Evolutionary conservation across 805 yeast genomes (phyloP), one percentile per base, ranked within the genome.

Genomic region (Ogataea pini): DNA sequence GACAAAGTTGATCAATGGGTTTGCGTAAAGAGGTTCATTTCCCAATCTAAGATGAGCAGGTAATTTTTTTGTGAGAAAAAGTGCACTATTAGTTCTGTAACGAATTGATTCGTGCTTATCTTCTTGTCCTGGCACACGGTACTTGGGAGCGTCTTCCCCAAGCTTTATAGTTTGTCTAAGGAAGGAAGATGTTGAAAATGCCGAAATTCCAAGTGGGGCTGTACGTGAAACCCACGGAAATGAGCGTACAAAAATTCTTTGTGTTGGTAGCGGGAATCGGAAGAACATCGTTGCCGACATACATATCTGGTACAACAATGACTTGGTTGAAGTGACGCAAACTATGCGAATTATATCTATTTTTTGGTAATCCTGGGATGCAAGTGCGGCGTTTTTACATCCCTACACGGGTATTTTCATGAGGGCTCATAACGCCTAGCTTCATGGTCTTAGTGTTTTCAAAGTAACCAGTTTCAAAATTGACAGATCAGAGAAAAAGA

Each of bases 1-100:
- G 2, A 85, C 80, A 48, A 83, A 82, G 40, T 78, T 76, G 7
- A 80, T 72, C 2, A 82, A 72, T 0, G 90, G 89, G 0, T 86
- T 80, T 42, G 73, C 78, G 57, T 86, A 86, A 20, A 86, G 56
- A 3, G 91, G 85, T 50, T 72, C 73, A 57, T 80, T 77, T 2
- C 86, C 80, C 5, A 82, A 67, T 44, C 89, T 67, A 49, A 62
- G 76, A 20, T 80, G 72, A 4, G 70, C 61, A 5, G 82, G 82
- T 19, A 86, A 61, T n/a, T 74, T 46, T 33, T 56, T 42, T 7
- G 46, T 47, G 42, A 59, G 54, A 20, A 68, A 54, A n/a, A 58
- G 52, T 1, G 70, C 57, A 2, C 70, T 70, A 25, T 61, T 65
- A 1, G 68, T 55, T 46, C 69, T 51, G 29, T 60, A 59, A 9